These are phyloP conservation scores for Pycnococcus provasolii DNA, from an alignment of 139 green algal genomes.

Conservation along the genomic window DNA sequence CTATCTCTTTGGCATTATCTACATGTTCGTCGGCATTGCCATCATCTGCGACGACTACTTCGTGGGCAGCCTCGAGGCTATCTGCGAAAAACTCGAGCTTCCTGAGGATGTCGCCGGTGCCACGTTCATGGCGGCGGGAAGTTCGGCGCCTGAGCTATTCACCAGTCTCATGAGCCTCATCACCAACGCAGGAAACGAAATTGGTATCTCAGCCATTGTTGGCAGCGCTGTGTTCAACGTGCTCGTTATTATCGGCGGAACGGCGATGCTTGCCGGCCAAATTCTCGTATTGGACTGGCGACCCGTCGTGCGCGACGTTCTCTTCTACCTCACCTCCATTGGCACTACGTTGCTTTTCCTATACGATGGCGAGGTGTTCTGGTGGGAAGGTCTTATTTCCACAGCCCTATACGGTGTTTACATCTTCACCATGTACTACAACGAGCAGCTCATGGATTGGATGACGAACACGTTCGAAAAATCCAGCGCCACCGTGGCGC, in stretches of 20 bases:
- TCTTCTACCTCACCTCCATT: slow-evolving; percentile 34
- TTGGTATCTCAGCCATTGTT: slow-evolving; percentile 39
- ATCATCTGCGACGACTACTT: slow-evolving; percentile 44
- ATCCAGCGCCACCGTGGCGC: too few species aligned
- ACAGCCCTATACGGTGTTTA: slow-evolving; percentile 18
- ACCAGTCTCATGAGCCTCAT: slow-evolving; percentile 29
- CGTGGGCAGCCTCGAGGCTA: slow-evolving; percentile 27
- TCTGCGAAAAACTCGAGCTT: slow-evolving; percentile 30
- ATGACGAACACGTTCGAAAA: neutral
- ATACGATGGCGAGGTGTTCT: slow-evolving; percentile 28
- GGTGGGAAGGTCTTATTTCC: slow-evolving; percentile 25
- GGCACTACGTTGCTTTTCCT: slow-evolving; percentile 25
- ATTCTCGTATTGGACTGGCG: slow-evolving; percentile 32
- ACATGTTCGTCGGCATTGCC: slow-evolving; percentile 37
- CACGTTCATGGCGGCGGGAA: slow-evolving; percentile 42
- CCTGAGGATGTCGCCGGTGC: slow-evolving; percentile 36
- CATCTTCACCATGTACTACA: slow-evolving; percentile 30
- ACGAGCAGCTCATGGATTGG: slow-evolving; percentile 19
- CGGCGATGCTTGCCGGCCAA: slow-evolving; percentile 25
- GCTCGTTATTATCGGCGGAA: slow-evolving; percentile 36
- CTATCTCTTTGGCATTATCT: slow-evolving; percentile 27
- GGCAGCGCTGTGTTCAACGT: slow-evolving; percentile 40
- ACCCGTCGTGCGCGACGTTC: slow-evolving; percentile 27
- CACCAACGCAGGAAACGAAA: slow-evolving; percentile 26
- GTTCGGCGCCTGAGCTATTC: slow-evolving; percentile 37